Conservation (phyloP, 2,329 filamentous ascomycete species). For the Aureobasidium sp. region DNA sequence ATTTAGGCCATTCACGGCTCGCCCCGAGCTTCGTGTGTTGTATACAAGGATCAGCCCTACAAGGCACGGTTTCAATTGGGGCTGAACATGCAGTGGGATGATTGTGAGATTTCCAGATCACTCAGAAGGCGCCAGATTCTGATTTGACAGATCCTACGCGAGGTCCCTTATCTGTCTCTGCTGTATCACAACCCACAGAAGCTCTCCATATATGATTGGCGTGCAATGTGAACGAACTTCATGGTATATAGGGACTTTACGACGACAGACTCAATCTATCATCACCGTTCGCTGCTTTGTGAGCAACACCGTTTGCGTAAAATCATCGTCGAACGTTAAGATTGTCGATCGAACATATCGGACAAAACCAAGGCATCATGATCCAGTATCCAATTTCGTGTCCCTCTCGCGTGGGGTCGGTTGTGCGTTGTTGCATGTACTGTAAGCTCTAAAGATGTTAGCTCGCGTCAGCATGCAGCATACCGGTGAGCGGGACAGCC, state of each 20-base stretch:
- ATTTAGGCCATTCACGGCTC: neutral
- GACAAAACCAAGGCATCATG: neutral
- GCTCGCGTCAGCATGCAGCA: constrained; percentile 4
- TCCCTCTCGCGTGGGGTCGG: neutral
- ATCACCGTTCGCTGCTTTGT: neutral
- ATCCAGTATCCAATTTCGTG: neutral
- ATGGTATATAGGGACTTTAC: neutral
- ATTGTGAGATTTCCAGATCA: neutral
- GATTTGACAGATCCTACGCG: neutral
- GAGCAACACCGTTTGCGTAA: neutral
- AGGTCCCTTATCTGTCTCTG: neutral
- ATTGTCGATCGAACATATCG: neutral
- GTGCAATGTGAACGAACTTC: neutral
- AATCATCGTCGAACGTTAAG: neutral
- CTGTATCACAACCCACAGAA: neutral
- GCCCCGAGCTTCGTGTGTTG: neutral
- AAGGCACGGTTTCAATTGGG: neutral
- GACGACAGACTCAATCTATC: neutral
- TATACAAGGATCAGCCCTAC: constrained; percentile 3
- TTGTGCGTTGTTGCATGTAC: neutral
- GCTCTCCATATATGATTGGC: neutral
- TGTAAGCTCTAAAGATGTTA: neutral
- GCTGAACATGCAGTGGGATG: neutral
- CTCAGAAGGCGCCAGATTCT: neutral
- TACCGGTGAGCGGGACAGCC: neutral